Evolutionary conservation across 768 basidiomycete genomes (phyloP), one percentile per base, ranked within the genome.

Genomic region (Lentinus tigrinus): DNA sequence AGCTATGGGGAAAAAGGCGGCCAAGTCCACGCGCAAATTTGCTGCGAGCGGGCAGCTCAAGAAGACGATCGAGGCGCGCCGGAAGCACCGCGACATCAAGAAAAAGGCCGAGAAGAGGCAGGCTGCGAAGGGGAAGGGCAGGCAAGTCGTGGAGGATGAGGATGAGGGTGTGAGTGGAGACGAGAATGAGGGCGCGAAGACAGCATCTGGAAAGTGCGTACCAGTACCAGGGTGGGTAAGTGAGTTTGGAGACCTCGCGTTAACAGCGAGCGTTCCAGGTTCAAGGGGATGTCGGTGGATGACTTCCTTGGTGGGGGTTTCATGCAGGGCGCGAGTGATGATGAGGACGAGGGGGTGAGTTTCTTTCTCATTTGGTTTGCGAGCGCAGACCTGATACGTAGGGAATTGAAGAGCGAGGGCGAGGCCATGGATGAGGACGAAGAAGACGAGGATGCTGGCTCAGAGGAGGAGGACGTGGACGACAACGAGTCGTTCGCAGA

Each of bases 11-110:
- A 78, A 75, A 55, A 93, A 89, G 64, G 83, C 85, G 19, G 75
- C 83, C 38, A 95, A 95, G 73, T 84, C 91, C 0, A 89, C 89
- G 11, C 86, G 88, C 69, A 94, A 95, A 75, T 95, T 95, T 65
- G 90, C 88, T 9, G 78, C 91, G 3, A 93, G 90, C 57, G 95
- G 95, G 1, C 87, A 89, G 68, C 84, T 98, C 52, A 92, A 93
- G 68, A 89, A 91, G 63, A 84, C 85, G 19, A 97, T 98, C 50
- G 81, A 92, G 65, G 81, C 86, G 5, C 80, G 95, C n/a, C 83
- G 87, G 57, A 91, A 93, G 65, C 84, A 88, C 65, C 88, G 93
- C 67, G 82, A 91, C 67, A 76, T 84, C 60, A 82, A 84, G 66
- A 89, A 88, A 73, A 87, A 87, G 71, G 78, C 84, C 27, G 81